Conservation (phyloP, 768 basidiomycete species). For the Phlegmacium glaucopus region DNA sequence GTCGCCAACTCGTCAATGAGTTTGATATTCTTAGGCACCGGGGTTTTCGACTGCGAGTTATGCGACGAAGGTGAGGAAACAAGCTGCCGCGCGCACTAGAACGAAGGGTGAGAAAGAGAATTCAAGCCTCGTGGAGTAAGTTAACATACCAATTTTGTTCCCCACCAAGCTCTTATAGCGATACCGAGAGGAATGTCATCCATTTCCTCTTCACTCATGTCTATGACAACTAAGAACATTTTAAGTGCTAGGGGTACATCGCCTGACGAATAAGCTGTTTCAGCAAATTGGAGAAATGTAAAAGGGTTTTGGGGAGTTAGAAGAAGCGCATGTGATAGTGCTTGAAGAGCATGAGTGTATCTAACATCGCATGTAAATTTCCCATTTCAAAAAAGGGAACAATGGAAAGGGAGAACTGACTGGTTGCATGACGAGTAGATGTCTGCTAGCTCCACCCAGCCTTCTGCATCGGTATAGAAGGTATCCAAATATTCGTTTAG, state of each 20-base stretch:
- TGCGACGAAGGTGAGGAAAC: conserved; percentile 35
- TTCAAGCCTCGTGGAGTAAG: neutral
- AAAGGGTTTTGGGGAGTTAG: conserved; percentile 87
- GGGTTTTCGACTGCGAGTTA: conserved; percentile 55
- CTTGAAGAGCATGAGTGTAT: conserved; percentile 68
- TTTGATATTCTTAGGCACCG: conserved; percentile 52
- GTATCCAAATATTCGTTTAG: conserved; percentile 76
- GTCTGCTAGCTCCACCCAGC: conserved; percentile 84
- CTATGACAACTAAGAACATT: conserved; percentile 73
- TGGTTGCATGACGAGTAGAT: conserved; percentile 73
- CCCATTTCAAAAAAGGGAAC: neutral
- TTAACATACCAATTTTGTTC: conserved; percentile 69
- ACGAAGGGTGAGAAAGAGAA: neutral
- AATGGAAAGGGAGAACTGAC: conserved; percentile 42
- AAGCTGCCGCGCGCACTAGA: conserved; percentile 60
- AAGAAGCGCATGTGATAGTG: conserved; percentile 77
- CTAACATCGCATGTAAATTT: conserved; percentile 33
- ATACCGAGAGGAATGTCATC: conserved; percentile 48
- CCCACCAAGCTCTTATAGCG: conserved; percentile 76
- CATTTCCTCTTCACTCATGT: conserved; percentile 69
- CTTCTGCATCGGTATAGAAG: conserved; percentile 85
- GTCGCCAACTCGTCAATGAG: conserved; percentile 70
- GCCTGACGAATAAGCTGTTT: conserved; percentile 79
- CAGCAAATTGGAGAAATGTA: conserved; percentile 79
- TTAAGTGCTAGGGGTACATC: conserved; percentile 77